Base-by-base conservation (phyloP, 352 stramenopile species). In the Phytophthora vignae region DNA sequence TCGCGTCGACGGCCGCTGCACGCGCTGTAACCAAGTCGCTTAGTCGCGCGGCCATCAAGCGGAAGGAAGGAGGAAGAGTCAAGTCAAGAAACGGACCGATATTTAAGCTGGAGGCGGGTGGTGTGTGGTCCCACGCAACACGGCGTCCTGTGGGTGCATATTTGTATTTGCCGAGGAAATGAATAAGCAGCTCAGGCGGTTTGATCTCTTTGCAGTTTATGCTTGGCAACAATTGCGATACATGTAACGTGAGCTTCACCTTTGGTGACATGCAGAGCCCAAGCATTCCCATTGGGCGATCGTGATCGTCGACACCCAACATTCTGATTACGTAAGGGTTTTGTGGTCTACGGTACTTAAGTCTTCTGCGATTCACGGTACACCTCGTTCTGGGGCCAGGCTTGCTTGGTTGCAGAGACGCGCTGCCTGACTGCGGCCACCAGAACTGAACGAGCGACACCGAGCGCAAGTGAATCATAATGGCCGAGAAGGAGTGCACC, bases 401-500 rank as follows among this genome's bases (percentile, higher is more conserved):
- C 36, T 67, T 67, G n/a, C 65, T 68, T 64, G 56, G 68, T 75
- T 55, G 36, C 69, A 73, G 42, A 69, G 64, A 76, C 46, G 64
- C 55, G 53, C 33, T 56, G 31, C n/a, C 22, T 19, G 19, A 17
- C 50, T 44, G 44, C 22, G 17, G n/a, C 50, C 64, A 73, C 21
- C 66, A 78, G 55, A 71, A 57, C 2, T 59, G 54, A 77, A 77
- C 68, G 46, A 29, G 19, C 55, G 42, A 7, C 29, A 12, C 25
- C 46, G 21, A 58, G 14, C 60, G 14, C 57, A 61, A 57, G 36
- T 60, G 21, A 60, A 33, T 8, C 3, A 17, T 7, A 14, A 93
- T 93, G 86, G 73, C 76, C 22, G 80, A 76, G 60, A 91, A 91
- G 67, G 67, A 78, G 52, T 71, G 60, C 11, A 76, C 66, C 19